Percentiles rank a stretch among this genome's conserved stretches.
Evolutionary conservation across 2,329 filamentous ascomycete species (phyloP).

Genomic region (Aspergillus flavus): DNA sequence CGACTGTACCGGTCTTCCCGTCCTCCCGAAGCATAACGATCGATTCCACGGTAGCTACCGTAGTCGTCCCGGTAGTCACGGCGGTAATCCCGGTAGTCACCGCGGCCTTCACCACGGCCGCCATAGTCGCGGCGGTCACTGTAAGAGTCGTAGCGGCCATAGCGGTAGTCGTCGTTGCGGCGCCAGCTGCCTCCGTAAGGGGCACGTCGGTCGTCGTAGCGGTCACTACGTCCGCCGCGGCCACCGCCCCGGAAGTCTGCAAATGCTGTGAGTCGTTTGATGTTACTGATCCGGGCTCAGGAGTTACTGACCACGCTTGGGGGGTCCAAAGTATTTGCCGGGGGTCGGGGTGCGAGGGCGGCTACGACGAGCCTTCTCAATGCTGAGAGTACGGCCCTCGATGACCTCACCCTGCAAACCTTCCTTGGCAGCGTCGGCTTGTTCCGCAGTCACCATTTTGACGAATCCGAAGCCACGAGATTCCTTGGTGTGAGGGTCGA

Average conservation of each 20-base stretch:
- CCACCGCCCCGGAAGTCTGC: slow-evolving; percentile 44
- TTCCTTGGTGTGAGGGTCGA: slow-evolving; percentile 96
- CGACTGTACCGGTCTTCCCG: slow-evolving; percentile 48
- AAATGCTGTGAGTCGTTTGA: slow-evolving; percentile 14
- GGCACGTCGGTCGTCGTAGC: slow-evolving; percentile 58
- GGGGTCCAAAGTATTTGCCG: slow-evolving; percentile 98
- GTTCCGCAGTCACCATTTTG: slow-evolving; percentile 94
- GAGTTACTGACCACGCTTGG: slow-evolving; percentile 80
- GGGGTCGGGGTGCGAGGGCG: slow-evolving; percentile 94
- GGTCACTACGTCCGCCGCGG: slow-evolving; percentile 47
- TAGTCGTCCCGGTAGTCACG: slow-evolving; percentile 46
- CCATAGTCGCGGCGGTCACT: slow-evolving; percentile 54
- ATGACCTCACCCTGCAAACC: slow-evolving; percentile 93
- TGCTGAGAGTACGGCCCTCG: slow-evolving; percentile 93
- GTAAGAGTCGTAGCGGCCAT: slow-evolving; percentile 51
- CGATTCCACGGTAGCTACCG: slow-evolving; percentile 40
- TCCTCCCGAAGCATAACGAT: slow-evolving; percentile 47
- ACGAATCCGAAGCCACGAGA: slow-evolving; percentile 99
- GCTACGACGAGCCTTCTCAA: slow-evolving; percentile 96
- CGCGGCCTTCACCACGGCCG: slow-evolving; percentile 36
- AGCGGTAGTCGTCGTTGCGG: slow-evolving; percentile 46
- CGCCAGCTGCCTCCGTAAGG: slow-evolving; percentile 54
- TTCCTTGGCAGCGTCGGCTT: slow-evolving; percentile 96
- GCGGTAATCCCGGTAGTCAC: slow-evolving; percentile 51
- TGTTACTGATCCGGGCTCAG: not conserved